Evolutionary conservation across 2,329 filamentous ascomycete species (phyloP).

Genomic region (Pseudocercospora crystallina): DNA sequence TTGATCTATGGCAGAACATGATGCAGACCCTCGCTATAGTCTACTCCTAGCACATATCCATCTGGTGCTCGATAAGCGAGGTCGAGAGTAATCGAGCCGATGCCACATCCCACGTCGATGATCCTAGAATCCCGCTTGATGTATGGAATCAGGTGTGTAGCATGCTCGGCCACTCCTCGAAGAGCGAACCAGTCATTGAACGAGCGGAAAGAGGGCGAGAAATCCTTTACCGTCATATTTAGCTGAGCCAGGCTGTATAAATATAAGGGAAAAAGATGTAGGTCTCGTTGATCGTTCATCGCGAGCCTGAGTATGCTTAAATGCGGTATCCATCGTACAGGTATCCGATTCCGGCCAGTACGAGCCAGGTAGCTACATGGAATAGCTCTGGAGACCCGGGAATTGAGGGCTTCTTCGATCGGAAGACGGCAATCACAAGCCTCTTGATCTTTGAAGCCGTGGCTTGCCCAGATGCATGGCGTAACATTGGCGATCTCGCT

Average conservation of each 20-base stretch:
- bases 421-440: too few species aligned
- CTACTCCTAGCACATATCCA: slow-evolving; percentile 41
- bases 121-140: slow-evolving; percentile 34
- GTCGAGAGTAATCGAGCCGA: slow-evolving; percentile 45
- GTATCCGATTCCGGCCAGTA: too few species aligned
- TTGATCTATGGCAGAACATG: background rate
- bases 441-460: too few species aligned
- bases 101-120: slow-evolving; percentile 47
- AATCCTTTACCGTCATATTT: background rate
- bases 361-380: too few species aligned
- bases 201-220: background rate
- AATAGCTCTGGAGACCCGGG: too few species aligned
- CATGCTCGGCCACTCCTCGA: slow-evolving; percentile 40
- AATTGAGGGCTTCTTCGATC: too few species aligned
- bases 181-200: slow-evolving; percentile 29
- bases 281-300: background rate
- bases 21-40: slow-evolving; percentile 29
- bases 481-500: too few species aligned
- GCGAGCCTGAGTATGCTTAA: too few species aligned
- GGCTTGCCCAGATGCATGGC: too few species aligned
- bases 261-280: too few species aligned
- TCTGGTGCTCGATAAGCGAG: slow-evolving; percentile 30
- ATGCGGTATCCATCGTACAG: too few species aligned
- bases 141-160: slow-evolving; percentile 13
- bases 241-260: too few species aligned